Base-by-base conservation (phyloP, 2,329 filamentous ascomycete species). In the Paradendryphiella salina region DNA sequence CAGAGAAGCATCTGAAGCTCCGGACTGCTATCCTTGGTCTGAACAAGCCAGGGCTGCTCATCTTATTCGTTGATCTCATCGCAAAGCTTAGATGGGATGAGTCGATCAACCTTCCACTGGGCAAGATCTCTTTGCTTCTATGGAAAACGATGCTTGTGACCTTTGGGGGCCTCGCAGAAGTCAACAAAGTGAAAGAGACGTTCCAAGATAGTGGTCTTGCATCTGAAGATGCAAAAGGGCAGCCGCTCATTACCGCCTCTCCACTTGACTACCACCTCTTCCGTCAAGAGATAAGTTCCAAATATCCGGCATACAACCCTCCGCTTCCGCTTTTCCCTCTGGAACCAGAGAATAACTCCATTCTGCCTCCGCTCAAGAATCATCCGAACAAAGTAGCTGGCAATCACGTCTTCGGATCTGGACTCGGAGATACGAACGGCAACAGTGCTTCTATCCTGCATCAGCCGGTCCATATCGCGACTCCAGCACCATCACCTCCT, bases 401-500 rank as follows among this genome's bases (percentile, higher is more conserved):
- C 78, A 71, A 73, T 37, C 67, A 73, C 48, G 84, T 73, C 13
- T 86, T 55, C 79, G 74, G 79, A 3, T 75, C 79, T 20, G 78
- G 80, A 1, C 75, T 80, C 1, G 76, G 80, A 6, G 75, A 72
- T n/a, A 70, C 75, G 10, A 74, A 67, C 43, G 72, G 68, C n/a
- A 73, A 75, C 42, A 76, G 72, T 14, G 73, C 74, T 9, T 96
- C 92, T 0, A 97, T 99, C 65, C 81, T 99, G 20, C 86, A 97
- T 69, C 93, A 97, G 66, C 90, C 94, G 5, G 93, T 99, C 5
- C 94, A 99, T 72, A 99, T 99, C 63, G 94, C 94, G n/a, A 99
- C 94, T 1, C 94, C 94, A 0, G 93, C 92, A 0, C 94, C 94
- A 1, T 99, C 94, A 0, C 94, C 94, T 18, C 94, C 94, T 0